Evolutionary conservation across 73 alveolate species (phyloP).

Genomic region (Paramecium caudatum): DNA sequence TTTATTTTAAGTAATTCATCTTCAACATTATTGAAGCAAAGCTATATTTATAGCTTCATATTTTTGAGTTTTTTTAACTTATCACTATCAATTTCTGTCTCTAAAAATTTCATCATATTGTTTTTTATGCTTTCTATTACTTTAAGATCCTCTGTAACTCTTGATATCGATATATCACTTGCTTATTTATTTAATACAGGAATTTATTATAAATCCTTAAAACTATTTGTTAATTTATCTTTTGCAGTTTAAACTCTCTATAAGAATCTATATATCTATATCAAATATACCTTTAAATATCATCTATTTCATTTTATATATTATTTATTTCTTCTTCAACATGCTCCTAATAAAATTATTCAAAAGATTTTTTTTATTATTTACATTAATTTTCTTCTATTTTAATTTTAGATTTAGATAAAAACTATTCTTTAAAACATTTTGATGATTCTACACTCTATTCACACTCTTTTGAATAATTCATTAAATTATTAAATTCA

Average conservation of each 20-base stretch:
- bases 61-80: not conserved
- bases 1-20: conserved; percentile 50
- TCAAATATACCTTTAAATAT: not conserved
- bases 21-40: conserved; percentile 29
- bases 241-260: conserved; percentile 49
- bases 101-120: conserved; percentile 5
- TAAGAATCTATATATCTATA: not conserved
- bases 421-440: conserved; percentile 10
- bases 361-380: conserved; percentile 36
- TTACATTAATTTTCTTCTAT: not conserved
- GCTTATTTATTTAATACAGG: not conserved
- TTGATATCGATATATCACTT: conserved; percentile 22
- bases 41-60: conserved; percentile 31
- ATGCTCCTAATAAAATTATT: conserved; percentile 37
- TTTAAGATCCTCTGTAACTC: conserved; percentile 44
- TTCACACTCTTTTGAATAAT: not conserved
- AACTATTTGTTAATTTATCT: conserved; percentile 39
- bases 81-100: not conserved
- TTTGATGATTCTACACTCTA: conserved; percentile 5
- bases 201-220: conserved; percentile 34
- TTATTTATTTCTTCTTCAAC: conserved; percentile 27
- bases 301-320: conserved; percentile 12
- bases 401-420: not conserved
- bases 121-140: conserved; percentile 2
- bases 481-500: not conserved